phyloP scores from a whole-genome alignment of 2,329 filamentous ascomycete genomes.

The Hypoxylon sp. region DNA sequence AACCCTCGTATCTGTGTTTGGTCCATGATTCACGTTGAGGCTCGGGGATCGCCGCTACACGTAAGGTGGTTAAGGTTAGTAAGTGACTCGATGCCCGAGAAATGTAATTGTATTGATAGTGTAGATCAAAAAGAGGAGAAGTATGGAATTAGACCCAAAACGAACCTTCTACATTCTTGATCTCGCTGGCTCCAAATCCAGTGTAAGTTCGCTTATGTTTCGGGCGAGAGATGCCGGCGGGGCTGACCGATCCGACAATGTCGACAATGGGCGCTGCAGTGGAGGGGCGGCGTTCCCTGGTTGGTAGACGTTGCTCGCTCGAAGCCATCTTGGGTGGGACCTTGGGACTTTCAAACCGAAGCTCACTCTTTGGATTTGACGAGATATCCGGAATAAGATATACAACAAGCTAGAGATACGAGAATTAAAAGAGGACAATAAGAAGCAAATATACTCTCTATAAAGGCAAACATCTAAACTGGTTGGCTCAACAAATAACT shows the following conservation, averaged over 20 bases:
- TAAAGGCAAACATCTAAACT: slow-evolving; percentile 9
- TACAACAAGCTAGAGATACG: slow-evolving; percentile 10
- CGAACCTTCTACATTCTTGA: slow-evolving; percentile 90
- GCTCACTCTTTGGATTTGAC: background rate
- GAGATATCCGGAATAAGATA: background rate
- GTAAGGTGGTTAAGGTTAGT: slow-evolving; percentile 12
- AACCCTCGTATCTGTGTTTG: slow-evolving; percentile 69
- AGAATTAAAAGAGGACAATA: slow-evolving; percentile 8
- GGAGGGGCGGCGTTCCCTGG: slow-evolving; percentile 81
- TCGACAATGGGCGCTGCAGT: slow-evolving; percentile 82
- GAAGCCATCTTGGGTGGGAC: slow-evolving; percentile 44
- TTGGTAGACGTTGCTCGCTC: slow-evolving; percentile 53
- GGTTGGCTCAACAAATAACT: slow-evolving; percentile 15
- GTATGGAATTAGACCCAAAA: slow-evolving; percentile 5
- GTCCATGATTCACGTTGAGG: slow-evolving; percentile 84
- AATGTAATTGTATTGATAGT: slow-evolving; percentile 1
- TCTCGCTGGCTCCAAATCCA: slow-evolving; percentile 88
- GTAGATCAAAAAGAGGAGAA: background rate
- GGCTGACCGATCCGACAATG: slow-evolving; percentile 85
- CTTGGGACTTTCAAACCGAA: slow-evolving; percentile 5
- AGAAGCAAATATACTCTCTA: too few species aligned
- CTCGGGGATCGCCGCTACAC: slow-evolving; percentile 80
- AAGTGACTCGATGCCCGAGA: slow-evolving; percentile 17
- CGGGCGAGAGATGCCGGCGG: slow-evolving; percentile 82
- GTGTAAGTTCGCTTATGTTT: slow-evolving; percentile 99